These are phyloP conservation scores for Neoboletus brunneissimus DNA, from an alignment of 768 basidiomycete species.

Conservation along the genomic window DNA sequence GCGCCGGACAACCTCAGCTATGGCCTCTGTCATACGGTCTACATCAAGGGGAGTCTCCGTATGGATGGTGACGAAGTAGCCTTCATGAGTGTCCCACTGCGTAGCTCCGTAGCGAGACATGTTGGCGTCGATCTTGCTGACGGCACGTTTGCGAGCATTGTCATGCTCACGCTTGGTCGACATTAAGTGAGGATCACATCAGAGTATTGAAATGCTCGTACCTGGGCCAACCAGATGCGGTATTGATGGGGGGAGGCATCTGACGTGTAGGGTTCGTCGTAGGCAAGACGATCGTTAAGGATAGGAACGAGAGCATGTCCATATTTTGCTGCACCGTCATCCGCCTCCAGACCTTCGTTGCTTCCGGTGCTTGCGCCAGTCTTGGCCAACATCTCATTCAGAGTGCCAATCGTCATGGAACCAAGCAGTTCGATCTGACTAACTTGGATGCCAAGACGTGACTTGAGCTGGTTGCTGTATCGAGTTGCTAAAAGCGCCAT, in stretches of 20 bases:
- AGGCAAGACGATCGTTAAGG: constrained; percentile 31
- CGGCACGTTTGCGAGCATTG: constrained; percentile 28
- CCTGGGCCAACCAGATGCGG: constrained; percentile 34
- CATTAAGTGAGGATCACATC: not conserved
- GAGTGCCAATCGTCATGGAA: constrained; percentile 20
- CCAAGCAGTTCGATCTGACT: constrained; percentile 26
- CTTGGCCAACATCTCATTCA: constrained; percentile 28
- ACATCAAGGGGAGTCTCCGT: constrained; percentile 28
- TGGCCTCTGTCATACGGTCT: constrained; percentile 27
- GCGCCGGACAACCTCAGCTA: constrained; percentile 27
- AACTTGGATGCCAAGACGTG: constrained; percentile 25
- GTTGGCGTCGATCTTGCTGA: constrained; percentile 28
- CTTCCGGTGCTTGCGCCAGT: constrained; percentile 9
- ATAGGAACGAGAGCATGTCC: constrained; percentile 28
- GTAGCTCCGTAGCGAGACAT: constrained; percentile 35
- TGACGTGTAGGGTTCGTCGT: constrained; percentile 30
- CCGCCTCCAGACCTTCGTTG: constrained; percentile 5
- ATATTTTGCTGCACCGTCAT: constrained; percentile 29
- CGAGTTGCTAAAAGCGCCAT: constrained; percentile 21
- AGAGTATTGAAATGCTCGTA: not conserved
- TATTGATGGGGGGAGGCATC: constrained; percentile 28
- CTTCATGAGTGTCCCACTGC: constrained; percentile 33
- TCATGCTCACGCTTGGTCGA: constrained; percentile 24
- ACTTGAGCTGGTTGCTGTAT: constrained; percentile 30
- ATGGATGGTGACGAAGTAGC: constrained; percentile 18